These are phyloP conservation scores for Waitea zeae DNA, from an alignment of 1,284 basidiomycete genomes.

Conservation along the genomic window DNA sequence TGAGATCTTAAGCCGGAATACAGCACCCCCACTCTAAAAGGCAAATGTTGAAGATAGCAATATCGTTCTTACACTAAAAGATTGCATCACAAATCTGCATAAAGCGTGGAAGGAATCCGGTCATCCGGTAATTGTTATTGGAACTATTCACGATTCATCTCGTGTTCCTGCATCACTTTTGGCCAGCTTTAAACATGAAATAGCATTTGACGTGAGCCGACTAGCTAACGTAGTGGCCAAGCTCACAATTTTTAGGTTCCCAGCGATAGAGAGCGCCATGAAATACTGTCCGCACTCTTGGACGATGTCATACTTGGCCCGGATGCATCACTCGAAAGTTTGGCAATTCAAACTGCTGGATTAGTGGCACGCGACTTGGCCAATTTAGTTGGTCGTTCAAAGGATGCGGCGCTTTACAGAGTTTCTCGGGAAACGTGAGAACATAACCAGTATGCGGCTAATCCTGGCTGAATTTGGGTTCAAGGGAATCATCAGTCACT, in stretches of 20 bases:
- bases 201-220: slow-evolving; percentile 48
- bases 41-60: slow-evolving; percentile 35
- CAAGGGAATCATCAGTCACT: too few relatives aligned
- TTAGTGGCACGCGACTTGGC: slow-evolving; percentile 75
- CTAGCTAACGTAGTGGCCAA: not conserved
- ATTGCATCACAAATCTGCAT: slow-evolving; percentile 42
- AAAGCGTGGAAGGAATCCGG: slow-evolving; percentile 39
- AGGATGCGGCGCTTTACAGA: slow-evolving; percentile 41
- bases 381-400: slow-evolving; percentile 52
- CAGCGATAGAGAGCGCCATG: slow-evolving; percentile 54
- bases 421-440: slow-evolving; percentile 23
- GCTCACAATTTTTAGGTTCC: slow-evolving; percentile 41
- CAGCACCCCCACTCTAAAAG: too few relatives aligned
- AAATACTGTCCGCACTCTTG: slow-evolving; percentile 41
- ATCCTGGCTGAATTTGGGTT: too few relatives aligned
- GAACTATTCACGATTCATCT: slow-evolving; percentile 56
- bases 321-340: slow-evolving; percentile 57
- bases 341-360: slow-evolving; percentile 88
- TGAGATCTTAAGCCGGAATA: slow-evolving; percentile 15
- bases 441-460: too few relatives aligned
- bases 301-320: slow-evolving; percentile 33
- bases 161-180: slow-evolving; percentile 52
- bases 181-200: slow-evolving; percentile 79
- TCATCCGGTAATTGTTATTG: slow-evolving; percentile 59
- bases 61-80: slow-evolving; percentile 43